Percentiles rank a stretch among this genome's conserved stretches.
These are phyloP conservation scores for Glycine tomentella DNA, from an alignment of 306 rosid species.

Conservation along the genomic window DNA sequence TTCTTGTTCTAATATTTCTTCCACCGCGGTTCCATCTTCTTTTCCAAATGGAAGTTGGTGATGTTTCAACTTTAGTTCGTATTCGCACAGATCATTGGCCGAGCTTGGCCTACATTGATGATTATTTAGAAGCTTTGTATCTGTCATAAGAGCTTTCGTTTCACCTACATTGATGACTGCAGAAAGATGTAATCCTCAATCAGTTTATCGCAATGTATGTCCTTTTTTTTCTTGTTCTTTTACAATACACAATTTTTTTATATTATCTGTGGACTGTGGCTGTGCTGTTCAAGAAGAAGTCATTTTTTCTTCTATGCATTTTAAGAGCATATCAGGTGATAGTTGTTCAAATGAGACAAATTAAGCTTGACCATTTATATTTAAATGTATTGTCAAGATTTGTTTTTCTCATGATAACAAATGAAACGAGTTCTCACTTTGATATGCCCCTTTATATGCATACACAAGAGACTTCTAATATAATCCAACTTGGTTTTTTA, in stretches of 20 bases:
- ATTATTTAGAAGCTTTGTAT: slow-evolving; percentile 91
- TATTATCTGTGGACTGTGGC: slow-evolving; percentile 9
- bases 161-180: neutral
- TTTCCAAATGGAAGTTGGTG: slow-evolving; percentile 92
- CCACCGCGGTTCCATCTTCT: slow-evolving; percentile 98
- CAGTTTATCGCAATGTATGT: slow-evolving; percentile 76
- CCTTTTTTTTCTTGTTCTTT: neutral
- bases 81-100: slow-evolving; percentile 99
- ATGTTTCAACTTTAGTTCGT: slow-evolving; percentile 85
- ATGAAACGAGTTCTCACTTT: neutral
- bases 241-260: slow-evolving; percentile 20
- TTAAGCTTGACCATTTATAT: neutral
- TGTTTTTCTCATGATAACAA: neutral
- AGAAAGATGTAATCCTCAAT: slow-evolving; percentile 66
- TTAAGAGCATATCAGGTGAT: too few relatives aligned
- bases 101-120: slow-evolving; percentile 95
- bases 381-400: neutral
- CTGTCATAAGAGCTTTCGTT: slow-evolving; percentile 55
- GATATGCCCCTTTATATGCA: neutral
- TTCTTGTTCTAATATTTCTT: slow-evolving; percentile 83
- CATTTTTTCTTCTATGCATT: too few relatives aligned
- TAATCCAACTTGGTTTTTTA: neutral
- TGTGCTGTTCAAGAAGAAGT: too few relatives aligned
- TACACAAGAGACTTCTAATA: neutral
- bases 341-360: too few relatives aligned